phyloP scores from a whole-genome alignment of 2,329 filamentous ascomycete genomes.

The Fusarium sp. region DNA sequence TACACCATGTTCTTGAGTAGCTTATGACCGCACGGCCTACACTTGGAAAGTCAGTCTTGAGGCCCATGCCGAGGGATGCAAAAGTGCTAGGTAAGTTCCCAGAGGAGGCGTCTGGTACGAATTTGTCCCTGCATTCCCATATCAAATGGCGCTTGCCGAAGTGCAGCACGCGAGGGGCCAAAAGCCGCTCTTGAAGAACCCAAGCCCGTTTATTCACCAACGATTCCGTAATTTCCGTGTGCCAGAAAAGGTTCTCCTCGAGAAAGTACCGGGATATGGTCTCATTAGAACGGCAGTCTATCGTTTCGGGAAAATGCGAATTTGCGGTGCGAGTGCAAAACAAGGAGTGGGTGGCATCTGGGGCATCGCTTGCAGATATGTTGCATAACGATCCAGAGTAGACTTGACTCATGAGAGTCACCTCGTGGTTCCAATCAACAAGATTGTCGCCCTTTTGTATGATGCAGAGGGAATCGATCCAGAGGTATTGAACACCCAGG shows the following conservation, averaged over 20 bases:
- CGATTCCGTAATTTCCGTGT: background rate
- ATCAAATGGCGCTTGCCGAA: constrained; percentile 10
- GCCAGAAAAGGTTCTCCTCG: background rate
- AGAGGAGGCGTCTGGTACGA: background rate
- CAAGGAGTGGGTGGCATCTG: background rate
- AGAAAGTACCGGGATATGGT: background rate
- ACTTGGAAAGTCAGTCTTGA: no score
- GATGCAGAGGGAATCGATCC: constrained; percentile 12
- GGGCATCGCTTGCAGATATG: constrained; percentile 4
- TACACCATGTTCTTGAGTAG: background rate
- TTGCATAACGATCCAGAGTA: constrained; percentile 16
- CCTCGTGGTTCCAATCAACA: background rate
- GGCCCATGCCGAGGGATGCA: no score
- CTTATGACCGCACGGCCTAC: no score
- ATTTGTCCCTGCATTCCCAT: constrained; percentile 8
- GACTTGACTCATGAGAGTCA: background rate
- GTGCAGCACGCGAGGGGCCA: constrained; percentile 1
- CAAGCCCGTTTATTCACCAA: constrained; percentile 3
- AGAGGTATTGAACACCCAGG: constrained; percentile 3
- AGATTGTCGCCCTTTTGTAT: background rate
- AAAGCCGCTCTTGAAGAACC: constrained; percentile 13
- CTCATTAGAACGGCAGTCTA: background rate
- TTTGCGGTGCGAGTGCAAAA: background rate
- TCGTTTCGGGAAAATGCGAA: background rate
- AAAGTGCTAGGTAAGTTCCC: background rate